Conservation (phyloP, 495 filamentous ascomycete genomes). For the Penicillium steckii region DNA sequence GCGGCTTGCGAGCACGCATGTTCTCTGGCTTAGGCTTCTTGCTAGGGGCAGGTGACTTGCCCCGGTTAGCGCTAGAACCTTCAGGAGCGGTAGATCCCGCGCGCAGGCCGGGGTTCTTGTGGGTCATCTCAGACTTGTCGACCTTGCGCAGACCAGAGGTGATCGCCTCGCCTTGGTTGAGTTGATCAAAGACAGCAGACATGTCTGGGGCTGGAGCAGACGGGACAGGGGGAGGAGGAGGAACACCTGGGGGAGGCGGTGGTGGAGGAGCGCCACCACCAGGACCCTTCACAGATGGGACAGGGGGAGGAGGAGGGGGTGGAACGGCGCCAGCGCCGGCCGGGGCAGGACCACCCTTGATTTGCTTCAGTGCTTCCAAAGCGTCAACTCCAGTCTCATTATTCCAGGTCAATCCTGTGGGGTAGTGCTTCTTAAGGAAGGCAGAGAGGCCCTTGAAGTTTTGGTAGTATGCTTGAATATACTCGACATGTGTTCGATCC, state of each 20-base stretch:
- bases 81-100: slow-evolving; percentile 63
- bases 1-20: slow-evolving; percentile 90
- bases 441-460: slow-evolving; percentile 76
- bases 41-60: slow-evolving; percentile 79
- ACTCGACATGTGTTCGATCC: slow-evolving; percentile 76
- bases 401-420: slow-evolving; percentile 85
- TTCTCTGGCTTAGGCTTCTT: slow-evolving; percentile 94
- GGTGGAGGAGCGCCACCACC: slow-evolving; percentile 78
- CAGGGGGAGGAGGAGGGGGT: slow-evolving; percentile 58
- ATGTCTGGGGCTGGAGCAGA: slow-evolving; percentile 55
- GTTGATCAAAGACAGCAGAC: slow-evolving; percentile 80
- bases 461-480: slow-evolving; percentile 82
- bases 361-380: slow-evolving; percentile 63
- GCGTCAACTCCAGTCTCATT: slow-evolving; percentile 70
- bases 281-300: slow-evolving; percentile 52
- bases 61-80: slow-evolving; percentile 51
- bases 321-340: slow-evolving; percentile 39
- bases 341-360: slow-evolving; percentile 52
- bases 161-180: slow-evolving; percentile 84
- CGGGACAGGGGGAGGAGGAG: slow-evolving; percentile 27
- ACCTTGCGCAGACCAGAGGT: slow-evolving; percentile 90
- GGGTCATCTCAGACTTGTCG: slow-evolving; percentile 91
- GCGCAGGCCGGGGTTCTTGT: slow-evolving; percentile 94
- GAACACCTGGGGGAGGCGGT: slow-evolving; percentile 56
- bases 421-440: slow-evolving; percentile 79